phyloP scores from a whole-genome alignment of 208 protist genomes.

The Phytomonas serpens region DNA sequence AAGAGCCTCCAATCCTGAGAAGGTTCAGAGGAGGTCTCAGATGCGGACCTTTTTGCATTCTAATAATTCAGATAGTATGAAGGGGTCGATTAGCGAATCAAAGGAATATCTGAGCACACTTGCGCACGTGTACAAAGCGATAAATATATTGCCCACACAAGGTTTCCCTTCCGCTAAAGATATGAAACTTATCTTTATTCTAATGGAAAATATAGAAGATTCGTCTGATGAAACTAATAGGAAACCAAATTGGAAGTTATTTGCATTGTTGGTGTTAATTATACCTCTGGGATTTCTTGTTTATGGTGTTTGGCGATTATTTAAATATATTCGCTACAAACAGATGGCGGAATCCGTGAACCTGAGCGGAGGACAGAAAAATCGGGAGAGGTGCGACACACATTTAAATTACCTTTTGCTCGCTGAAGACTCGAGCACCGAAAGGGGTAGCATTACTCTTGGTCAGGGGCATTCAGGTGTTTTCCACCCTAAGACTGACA shows the following conservation, averaged over 20 bases:
- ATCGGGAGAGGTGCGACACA: slow-evolving; percentile 38
- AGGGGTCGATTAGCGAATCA: not conserved
- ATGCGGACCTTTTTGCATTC: not conserved
- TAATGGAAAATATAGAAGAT: not conserved
- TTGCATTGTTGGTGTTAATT: slow-evolving; percentile 37
- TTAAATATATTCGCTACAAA: slow-evolving; percentile 27
- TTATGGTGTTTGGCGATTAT: slow-evolving; percentile 24
- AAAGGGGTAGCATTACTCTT: not conserved
- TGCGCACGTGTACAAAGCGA: not conserved
- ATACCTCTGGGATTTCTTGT: slow-evolving; percentile 21
- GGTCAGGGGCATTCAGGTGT: slow-evolving; percentile 8
- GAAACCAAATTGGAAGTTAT: not conserved
- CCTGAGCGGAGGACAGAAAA: slow-evolving; percentile 31
- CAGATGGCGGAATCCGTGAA: slow-evolving; percentile 21
- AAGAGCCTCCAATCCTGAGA: not conserved
- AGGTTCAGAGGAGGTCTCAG: not conserved
- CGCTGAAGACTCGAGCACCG: slow-evolving; percentile 29
- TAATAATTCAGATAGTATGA: not conserved
- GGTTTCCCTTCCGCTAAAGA: not conserved
- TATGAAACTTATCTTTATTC: not conserved
- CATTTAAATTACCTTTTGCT: slow-evolving; percentile 34
- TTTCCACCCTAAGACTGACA: not conserved
- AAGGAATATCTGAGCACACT: not conserved
- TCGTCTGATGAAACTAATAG: not conserved
- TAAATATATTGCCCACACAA: not conserved